phyloP scores from a whole-genome alignment of 305 asterid species.

The Ilex paraguariensis region DNA sequence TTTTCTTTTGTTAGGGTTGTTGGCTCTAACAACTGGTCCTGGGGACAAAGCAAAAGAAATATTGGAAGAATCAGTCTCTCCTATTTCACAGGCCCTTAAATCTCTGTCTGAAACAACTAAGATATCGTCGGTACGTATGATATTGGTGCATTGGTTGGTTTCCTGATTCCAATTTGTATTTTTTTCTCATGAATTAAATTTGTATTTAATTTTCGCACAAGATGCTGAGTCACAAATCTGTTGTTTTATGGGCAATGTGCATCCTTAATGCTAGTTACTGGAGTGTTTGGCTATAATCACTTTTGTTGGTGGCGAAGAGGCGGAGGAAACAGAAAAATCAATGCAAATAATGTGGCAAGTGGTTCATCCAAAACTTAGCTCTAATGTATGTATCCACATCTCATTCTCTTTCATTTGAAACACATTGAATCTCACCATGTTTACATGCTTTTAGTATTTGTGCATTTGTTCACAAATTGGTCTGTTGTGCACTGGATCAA shows the following conservation, averaged over 20 bases:
- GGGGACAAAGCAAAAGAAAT: constrained; percentile 85
- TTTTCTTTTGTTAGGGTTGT: constrained; percentile 30
- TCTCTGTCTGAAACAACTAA: constrained; percentile 58
- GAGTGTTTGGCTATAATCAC: constrained; percentile 84
- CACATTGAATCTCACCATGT: not conserved
- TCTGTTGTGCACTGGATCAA: no score
- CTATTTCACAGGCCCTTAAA: constrained; percentile 80
- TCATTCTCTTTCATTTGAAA: not conserved
- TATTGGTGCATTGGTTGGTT: no score
- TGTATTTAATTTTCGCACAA: no score
- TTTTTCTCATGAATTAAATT: no score
- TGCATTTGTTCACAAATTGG: no score
- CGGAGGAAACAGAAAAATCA: constrained; percentile 58
- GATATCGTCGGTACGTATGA: constrained; percentile 45
- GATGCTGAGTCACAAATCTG: no score
- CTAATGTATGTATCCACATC: constrained; percentile 59
- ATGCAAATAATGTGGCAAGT: constrained; percentile 59
- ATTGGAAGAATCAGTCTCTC: constrained; percentile 70
- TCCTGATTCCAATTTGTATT: no score
- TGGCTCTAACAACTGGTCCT: constrained; percentile 82
- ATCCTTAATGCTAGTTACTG: constrained; percentile 43
- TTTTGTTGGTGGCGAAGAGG: constrained; percentile 86
- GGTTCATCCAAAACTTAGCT: constrained; percentile 85
- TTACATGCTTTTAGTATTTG: not conserved
- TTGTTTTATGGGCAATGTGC: no score